Conservation (phyloP, 2,329 filamentous ascomycete species). For the Westerdykella sp. region DNA sequence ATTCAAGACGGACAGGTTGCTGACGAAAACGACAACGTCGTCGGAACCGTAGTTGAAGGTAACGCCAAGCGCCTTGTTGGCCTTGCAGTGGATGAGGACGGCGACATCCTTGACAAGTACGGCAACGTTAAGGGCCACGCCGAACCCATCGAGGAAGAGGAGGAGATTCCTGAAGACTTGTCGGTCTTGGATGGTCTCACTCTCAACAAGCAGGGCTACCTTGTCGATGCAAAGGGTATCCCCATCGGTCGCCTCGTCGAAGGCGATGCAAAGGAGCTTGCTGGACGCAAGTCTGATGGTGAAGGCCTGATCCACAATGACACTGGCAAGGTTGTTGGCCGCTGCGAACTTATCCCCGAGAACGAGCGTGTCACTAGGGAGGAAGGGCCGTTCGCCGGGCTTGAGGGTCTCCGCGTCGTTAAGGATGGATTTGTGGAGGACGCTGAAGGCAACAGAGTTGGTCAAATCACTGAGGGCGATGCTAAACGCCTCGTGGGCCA, state of each 20-base stretch:
- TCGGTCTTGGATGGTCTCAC: constrained; percentile 49
- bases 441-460: constrained; percentile 71
- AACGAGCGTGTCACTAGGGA: constrained; percentile 50
- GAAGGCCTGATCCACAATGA: constrained; percentile 53
- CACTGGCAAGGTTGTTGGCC: constrained; percentile 51
- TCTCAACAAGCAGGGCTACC: constrained; percentile 54
- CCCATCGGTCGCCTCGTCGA: constrained; percentile 53
- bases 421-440: constrained; percentile 70
- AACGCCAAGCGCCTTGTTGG: constrained; percentile 56
- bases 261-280: constrained; percentile 51
- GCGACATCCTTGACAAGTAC: constrained; percentile 56
- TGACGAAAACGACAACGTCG: constrained; percentile 47
- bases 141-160: constrained; percentile 48
- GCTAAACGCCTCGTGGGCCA: constrained; percentile 66
- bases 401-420: constrained; percentile 57
- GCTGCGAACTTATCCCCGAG: constrained; percentile 53
- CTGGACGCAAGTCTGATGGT: constrained; percentile 50
- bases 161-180: constrained; percentile 43
- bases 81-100: constrained; percentile 56
- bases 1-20: constrained; percentile 44
- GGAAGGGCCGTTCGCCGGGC: constrained; percentile 64
- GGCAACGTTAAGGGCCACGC: constrained; percentile 58
- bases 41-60: constrained; percentile 52
- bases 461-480: constrained; percentile 64
- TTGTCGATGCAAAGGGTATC: constrained; percentile 48